Conservation (phyloP, 2,329 filamentous ascomycete genomes). For the Cladosporium oxysporum region DNA sequence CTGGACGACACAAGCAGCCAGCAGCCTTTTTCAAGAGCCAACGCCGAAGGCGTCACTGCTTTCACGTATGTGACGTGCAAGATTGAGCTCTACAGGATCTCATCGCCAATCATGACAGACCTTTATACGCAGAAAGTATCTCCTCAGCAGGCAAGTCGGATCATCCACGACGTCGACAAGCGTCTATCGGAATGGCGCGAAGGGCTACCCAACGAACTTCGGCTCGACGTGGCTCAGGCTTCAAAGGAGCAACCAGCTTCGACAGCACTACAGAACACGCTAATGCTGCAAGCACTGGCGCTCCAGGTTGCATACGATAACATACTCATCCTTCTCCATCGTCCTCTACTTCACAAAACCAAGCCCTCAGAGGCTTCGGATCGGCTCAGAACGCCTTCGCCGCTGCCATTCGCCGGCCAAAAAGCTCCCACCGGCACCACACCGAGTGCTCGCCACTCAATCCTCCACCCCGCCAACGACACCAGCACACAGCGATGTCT, state of each 20-base stretch:
- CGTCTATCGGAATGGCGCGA: background rate
- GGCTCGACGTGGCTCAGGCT: background rate
- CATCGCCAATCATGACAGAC: background rate
- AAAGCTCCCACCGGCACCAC: background rate
- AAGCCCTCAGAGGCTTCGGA: background rate
- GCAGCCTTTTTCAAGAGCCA: background rate
- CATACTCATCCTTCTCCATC: background rate
- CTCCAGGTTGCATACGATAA: background rate
- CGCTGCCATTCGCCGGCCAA: background rate
- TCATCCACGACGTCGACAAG: background rate
- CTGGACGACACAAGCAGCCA: too few relatives aligned
- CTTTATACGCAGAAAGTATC: background rate
- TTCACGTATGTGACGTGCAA: background rate
- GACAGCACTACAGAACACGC: background rate
- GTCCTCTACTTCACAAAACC: background rate
- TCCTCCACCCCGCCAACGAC: background rate
- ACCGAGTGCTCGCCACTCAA: background rate
- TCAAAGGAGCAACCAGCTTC: background rate
- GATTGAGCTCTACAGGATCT: background rate
- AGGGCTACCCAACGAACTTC: background rate
- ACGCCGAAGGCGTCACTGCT: background rate
- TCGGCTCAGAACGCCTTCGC: background rate
- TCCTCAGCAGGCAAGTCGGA: background rate
- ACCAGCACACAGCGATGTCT: background rate
- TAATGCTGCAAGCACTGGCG: background rate